These are phyloP conservation scores for Leccinum fallax DNA, from an alignment of 1,284 basidiomycete species.

Conservation along the genomic window DNA sequence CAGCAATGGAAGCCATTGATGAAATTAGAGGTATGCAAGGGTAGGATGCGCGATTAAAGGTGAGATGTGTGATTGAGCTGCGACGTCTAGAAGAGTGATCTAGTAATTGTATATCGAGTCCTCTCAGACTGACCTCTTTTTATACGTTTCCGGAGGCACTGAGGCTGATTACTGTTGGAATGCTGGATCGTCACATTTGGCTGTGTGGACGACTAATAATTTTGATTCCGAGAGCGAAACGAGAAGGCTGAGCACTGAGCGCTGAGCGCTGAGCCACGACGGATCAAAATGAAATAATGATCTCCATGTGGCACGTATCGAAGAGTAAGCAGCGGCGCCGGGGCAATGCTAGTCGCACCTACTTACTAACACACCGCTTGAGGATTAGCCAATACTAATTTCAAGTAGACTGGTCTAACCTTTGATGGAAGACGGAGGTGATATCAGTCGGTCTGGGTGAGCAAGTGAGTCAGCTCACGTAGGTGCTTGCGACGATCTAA, in stretches of 20 bases:
- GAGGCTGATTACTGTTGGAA: background rate
- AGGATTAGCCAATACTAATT: background rate
- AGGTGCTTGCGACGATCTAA: background rate
- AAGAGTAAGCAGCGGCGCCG: conserved; percentile 1
- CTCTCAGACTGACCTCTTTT: no score
- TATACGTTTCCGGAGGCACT: no score
- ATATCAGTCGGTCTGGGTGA: background rate
- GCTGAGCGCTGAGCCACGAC: no score
- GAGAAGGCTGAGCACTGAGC: background rate
- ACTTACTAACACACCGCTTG: background rate
- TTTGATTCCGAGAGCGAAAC: background rate
- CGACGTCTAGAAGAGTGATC: no score
- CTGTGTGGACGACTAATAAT: background rate
- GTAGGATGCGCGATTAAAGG: no score
- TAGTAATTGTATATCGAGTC: no score
- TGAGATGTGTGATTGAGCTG: no score
- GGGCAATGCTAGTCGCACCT: background rate
- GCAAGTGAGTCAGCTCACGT: conserved; percentile 2
- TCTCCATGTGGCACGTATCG: conserved; percentile 13
- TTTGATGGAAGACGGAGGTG: background rate
- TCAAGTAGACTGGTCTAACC: background rate
- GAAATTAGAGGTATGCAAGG: no score
- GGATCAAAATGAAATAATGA: conserved; percentile 3
- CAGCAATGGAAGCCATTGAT: no score
- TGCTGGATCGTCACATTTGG: background rate